Evolutionary conservation across 1,139 yeast species (phyloP).

Genomic region (Saccharomycopsis phalli): DNA sequence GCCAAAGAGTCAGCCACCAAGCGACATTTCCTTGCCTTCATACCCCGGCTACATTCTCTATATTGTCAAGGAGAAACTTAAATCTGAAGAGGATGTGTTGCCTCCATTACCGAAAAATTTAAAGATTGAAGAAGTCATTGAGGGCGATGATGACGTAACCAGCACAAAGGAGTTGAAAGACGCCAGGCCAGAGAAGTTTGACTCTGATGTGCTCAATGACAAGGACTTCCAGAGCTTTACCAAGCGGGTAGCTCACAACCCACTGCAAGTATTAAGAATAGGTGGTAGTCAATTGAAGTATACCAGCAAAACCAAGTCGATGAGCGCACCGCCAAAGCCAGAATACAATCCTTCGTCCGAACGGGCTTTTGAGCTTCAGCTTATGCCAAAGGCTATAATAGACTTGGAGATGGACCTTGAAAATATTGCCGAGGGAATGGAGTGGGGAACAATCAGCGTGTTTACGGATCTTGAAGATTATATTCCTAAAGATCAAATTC

Average conservation of each 20-base stretch:
- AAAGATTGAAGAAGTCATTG: constrained; percentile 31
- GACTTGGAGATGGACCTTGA: constrained; percentile 52
- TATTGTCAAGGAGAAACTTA: constrained; percentile 58
- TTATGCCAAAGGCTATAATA: constrained; percentile 89
- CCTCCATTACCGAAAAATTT: constrained; percentile 37
- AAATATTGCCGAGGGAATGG: constrained; percentile 69
- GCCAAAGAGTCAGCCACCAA: constrained; percentile 4
- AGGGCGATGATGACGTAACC: constrained; percentile 26
- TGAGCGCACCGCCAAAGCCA: constrained; percentile 40
- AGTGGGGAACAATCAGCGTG: constrained; percentile 92
- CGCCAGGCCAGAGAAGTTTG: constrained; percentile 14
- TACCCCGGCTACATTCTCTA: constrained; percentile 61
- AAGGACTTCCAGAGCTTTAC: constrained; percentile 72
- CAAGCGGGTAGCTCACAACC: constrained; percentile 66
- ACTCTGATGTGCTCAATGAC: constrained; percentile 47
- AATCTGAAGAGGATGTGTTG: constrained; percentile 26
- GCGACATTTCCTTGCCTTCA: constrained; percentile 31
- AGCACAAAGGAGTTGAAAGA: constrained; percentile 21
- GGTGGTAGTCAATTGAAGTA: constrained; percentile 70
- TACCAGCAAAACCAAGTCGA: constrained; percentile 44
- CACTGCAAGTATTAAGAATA: constrained; percentile 71
- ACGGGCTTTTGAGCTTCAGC: constrained; percentile 73
- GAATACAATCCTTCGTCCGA: constrained; percentile 51
- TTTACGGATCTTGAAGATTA: constrained; percentile 73
- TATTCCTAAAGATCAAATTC: constrained; percentile 44